Evolutionary conservation across 2,329 filamentous ascomycete genomes (phyloP).

Genomic region (Bimuria novae-zelandiae): DNA sequence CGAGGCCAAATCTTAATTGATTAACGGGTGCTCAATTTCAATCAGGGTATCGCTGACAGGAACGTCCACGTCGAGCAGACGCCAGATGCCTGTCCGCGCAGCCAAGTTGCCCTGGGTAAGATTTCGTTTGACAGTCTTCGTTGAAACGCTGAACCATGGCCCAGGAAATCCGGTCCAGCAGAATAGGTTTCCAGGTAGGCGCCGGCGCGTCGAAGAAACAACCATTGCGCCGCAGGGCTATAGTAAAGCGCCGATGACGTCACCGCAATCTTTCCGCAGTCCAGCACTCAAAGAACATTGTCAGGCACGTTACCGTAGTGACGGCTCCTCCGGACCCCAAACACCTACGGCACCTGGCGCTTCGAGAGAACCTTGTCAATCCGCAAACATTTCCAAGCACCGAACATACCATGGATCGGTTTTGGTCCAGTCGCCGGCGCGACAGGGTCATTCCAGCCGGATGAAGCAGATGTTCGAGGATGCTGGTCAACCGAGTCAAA

Average conservation of each 20-base stretch:
- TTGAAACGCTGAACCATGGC: background rate
- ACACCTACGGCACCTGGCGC: background rate
- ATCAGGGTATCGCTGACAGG: background rate
- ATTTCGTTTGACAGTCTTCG: background rate
- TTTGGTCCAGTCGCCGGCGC: constrained; percentile 35
- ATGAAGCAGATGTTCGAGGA: constrained; percentile 38
- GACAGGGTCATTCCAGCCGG: constrained; percentile 30
- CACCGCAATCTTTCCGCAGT: background rate
- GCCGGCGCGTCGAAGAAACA: background rate
- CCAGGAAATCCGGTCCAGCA: background rate
- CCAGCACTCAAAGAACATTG: background rate
- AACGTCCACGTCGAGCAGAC: background rate
- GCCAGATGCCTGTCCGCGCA: background rate
- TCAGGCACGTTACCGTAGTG: background rate
- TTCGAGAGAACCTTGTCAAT: constrained; percentile 4
- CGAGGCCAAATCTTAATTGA: background rate
- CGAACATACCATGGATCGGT: constrained; percentile 23
- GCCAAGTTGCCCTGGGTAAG: background rate
- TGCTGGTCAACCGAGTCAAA: constrained; percentile 12
- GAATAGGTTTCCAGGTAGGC: background rate
- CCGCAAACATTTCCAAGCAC: constrained; percentile 23
- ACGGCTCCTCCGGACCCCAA: background rate
- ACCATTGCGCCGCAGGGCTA: background rate
- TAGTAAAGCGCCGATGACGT: background rate
- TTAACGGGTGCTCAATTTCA: background rate